A percentile compares a stretch with the other conserved stretches of the same genome.
Conservation (phyloP, 257 asterid genomes). For the Solanum pennellii region DNA sequence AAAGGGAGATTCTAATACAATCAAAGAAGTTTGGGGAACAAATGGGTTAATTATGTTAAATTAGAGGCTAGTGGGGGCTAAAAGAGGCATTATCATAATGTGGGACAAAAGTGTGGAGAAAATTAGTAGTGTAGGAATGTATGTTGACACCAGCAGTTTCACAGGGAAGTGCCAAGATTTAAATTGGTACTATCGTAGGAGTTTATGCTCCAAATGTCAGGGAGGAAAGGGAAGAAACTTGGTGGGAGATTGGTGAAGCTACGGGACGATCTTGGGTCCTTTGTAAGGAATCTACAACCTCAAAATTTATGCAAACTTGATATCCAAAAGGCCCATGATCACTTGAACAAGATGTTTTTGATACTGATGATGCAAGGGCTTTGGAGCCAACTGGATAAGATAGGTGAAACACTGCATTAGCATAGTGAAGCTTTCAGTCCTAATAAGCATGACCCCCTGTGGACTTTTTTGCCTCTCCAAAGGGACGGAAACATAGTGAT, state of each 20-base stretch:
- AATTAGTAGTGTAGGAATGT: background rate
- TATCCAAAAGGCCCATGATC: background rate
- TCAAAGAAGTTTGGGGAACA: no score
- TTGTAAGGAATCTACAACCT: background rate
- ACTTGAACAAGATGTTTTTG: background rate
- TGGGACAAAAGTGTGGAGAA: background rate
- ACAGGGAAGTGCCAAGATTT: background rate
- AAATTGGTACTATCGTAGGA: background rate
- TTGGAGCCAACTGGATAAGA: background rate
- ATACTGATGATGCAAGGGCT: background rate
- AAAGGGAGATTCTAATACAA: background rate
- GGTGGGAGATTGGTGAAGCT: background rate
- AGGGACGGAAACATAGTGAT: background rate
- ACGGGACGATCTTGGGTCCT: background rate
- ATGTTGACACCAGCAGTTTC: background rate
- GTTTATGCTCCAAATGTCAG: background rate
- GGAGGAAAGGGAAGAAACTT: background rate
- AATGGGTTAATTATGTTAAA: background rate
- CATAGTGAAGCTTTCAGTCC: background rate
- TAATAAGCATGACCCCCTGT: no score
- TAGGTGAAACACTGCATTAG: background rate
- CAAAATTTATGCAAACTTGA: background rate
- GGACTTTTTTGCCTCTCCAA: background rate
- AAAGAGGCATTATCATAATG: background rate
- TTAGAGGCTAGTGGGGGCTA: background rate